Conservation (phyloP, 306 rosid genomes). For the Cucumis melo region DNA sequence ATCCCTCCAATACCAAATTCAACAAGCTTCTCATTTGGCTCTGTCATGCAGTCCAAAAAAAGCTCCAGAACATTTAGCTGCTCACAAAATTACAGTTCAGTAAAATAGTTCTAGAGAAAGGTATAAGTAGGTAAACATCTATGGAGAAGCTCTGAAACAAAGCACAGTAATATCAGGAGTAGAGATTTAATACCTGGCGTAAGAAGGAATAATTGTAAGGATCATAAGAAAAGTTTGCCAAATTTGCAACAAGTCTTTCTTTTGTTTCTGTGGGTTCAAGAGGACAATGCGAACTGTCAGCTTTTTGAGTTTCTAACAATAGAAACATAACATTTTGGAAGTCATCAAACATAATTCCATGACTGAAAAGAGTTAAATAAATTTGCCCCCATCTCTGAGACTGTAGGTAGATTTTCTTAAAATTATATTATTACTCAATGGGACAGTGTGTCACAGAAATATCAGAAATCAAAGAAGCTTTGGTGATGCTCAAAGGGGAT, state of each 20-base stretch:
- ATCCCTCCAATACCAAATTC: constrained; percentile 82
- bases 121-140: neutral
- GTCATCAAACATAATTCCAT: neutral
- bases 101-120: neutral
- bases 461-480: neutral
- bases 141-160: neutral
- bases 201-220: constrained; percentile 67
- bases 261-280: constrained; percentile 37
- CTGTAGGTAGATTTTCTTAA: neutral
- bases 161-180: neutral
- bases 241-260: constrained; percentile 62
- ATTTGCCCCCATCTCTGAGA: neutral
- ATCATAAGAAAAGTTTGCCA: constrained; percentile 91
- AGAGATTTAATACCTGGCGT: constrained; percentile 45
- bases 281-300: neutral
- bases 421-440: neutral
- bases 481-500: neutral
- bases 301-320: neutral
- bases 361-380: neutral
- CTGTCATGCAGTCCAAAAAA: constrained; percentile 74
- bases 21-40: constrained; percentile 82
- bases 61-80: constrained; percentile 91
- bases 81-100: neutral
- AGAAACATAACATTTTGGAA: neutral
- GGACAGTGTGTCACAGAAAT: neutral